Percentiles rank a stretch among this genome's conserved stretches.
Evolutionary conservation across 768 basidiomycete species (phyloP).

Genomic region (Boletus reticulatus): DNA sequence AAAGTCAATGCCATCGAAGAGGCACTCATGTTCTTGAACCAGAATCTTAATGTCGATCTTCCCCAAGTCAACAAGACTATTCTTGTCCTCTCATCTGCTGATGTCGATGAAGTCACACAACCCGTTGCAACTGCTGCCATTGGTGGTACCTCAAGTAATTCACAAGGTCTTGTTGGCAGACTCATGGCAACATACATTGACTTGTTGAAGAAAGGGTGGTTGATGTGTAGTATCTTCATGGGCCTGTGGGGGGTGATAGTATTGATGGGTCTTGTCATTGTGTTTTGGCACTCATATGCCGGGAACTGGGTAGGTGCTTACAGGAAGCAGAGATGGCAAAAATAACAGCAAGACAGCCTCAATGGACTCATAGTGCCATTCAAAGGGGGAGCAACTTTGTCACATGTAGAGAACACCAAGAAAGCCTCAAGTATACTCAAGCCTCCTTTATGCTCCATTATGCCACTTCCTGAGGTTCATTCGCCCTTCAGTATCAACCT

Average conservation of each 20-base stretch:
- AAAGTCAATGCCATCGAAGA: conserved; percentile 87
- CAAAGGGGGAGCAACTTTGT: conserved; percentile 13
- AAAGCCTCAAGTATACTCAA: conserved; percentile 20
- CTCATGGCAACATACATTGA: conserved; percentile 72
- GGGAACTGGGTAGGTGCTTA: conserved; percentile 45
- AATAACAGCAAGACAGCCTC: conserved; percentile 49
- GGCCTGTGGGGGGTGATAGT: conserved; percentile 82
- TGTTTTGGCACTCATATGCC: conserved; percentile 73
- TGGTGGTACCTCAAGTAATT: no score
- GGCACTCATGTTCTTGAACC: conserved; percentile 87
- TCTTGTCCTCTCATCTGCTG: no score
- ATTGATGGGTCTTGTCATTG: conserved; percentile 67
- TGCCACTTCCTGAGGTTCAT: conserved; percentile 45
- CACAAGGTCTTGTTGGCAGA: no score
- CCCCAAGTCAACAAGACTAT: conserved; percentile 75
- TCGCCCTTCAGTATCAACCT: conserved; percentile 32
- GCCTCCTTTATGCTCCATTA: conserved; percentile 43
- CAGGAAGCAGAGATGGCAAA: conserved; percentile 48
- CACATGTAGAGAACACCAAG: conserved; percentile 22
- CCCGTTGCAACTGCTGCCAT: no score
- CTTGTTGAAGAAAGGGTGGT: conserved; percentile 73
- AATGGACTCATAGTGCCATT: conserved; percentile 38
- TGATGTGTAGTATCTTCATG: conserved; percentile 84
- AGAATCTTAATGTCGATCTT: conserved; percentile 80
- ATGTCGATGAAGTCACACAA: no score